Base-by-base conservation (phyloP, 2,329 filamentous ascomycete species). In the Exophiala sideris region DNA sequence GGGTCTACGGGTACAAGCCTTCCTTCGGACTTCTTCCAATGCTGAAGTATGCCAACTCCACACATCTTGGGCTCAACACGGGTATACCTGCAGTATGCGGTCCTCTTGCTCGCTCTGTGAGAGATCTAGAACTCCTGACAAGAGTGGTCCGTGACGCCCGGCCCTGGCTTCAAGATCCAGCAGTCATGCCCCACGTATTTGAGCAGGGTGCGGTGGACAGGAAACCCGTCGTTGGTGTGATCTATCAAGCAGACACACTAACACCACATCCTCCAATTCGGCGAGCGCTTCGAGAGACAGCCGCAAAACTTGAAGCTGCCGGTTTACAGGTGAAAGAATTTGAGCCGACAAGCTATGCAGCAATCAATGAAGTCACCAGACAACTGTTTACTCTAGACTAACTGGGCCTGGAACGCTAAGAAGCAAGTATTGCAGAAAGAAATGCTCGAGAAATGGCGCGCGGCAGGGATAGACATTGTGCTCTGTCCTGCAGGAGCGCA, bases 181-280 rank as follows among this genome's bases (percentile, higher is more conserved):
- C 75, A 33, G 72, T 79, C 35, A 52, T 52, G 16, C 78, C 78
- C 0, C 74, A 82, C 2, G 66, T 68, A 34, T 67, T 46, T 62
- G 32, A 50, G 21, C 4, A 14, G 12, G 55, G 55, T 9, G 54
- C 6, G 67, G 67, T 48, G 40, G 36, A 39, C 33, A 67, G 87
- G 18, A 79, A 73, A 39, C 72, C 89, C 48, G 85, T 74, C 3
- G 77, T 88, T 21, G 80, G 78, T 10, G 74, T 83, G 46, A 84
- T 86, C 3, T 73, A 48, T 5, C 80, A 47, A 29, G 70, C 65
- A 29, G 24, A 29, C 64, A 70, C 59, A 39, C 68, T 65, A 34
- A 64, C 65, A 48, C 85, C 86, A 0, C 86, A 87, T 49, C 85
- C 86, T 2, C 86, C 85, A 0, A 76, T 88, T 2, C 69, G 74